These are phyloP conservation scores for Dacryopinax spathularia DNA, from an alignment of 768 basidiomycete species.

Conservation along the genomic window DNA sequence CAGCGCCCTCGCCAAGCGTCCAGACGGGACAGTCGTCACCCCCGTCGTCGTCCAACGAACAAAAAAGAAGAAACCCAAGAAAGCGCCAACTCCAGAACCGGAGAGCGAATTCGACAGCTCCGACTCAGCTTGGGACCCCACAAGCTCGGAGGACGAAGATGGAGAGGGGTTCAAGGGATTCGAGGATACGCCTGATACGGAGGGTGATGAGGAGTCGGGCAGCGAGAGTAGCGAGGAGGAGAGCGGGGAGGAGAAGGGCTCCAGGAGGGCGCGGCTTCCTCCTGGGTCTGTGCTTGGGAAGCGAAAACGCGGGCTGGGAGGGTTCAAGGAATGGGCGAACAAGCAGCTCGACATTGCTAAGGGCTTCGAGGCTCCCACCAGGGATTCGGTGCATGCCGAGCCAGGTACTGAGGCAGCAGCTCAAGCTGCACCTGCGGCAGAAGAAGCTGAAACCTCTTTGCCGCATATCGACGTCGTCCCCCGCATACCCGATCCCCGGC, in stretches of 20 bases:
- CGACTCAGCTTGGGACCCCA: constrained; percentile 51
- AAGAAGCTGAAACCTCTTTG: constrained; percentile 30
- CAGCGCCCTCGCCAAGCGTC: constrained; percentile 49
- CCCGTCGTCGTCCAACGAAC: constrained; percentile 46
- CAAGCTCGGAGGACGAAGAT: constrained; percentile 18
- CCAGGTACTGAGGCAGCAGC: constrained; percentile 16
- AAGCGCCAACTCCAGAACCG: constrained; percentile 25
- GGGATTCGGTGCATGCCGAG: constrained; percentile 7
- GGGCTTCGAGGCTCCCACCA: constrained; percentile 21
- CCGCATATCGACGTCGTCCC: constrained; percentile 9
- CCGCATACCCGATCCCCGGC: constrained; percentile 10
- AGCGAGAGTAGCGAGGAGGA: constrained; percentile 13
- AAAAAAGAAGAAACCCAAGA: constrained; percentile 18
- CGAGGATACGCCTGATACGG: too few species aligned
- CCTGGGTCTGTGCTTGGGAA: not conserved
- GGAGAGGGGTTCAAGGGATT: too few species aligned
- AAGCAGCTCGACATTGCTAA: constrained; percentile 51
- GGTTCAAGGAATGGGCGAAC: constrained; percentile 85
- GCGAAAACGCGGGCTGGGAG: constrained; percentile 27
- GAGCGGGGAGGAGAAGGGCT: constrained; percentile 16
- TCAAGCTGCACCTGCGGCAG: constrained; percentile 24
- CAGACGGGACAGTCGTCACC: constrained; percentile 43
- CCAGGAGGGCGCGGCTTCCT: constrained; percentile 18
- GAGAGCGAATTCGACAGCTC: constrained; percentile 67
- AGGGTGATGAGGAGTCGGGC: constrained; percentile 10